Conservation (phyloP, 176 grass and related monocot species). For the Avena sativa region DNA sequence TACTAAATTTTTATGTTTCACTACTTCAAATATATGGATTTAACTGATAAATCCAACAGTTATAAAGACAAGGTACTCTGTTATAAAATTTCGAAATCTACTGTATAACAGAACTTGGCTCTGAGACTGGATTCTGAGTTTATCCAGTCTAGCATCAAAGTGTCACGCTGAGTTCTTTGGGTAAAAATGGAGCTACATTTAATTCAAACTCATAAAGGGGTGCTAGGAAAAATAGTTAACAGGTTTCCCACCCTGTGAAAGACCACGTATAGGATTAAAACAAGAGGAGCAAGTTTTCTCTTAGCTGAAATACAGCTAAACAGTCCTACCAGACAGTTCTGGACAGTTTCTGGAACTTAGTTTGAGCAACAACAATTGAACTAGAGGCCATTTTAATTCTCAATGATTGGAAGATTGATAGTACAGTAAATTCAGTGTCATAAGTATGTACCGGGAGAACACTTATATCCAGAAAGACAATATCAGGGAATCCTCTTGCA, state of each 20-base stretch:
- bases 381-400: not conserved
- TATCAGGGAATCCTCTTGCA: slow-evolving; percentile 78
- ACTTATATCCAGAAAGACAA: slow-evolving; percentile 79
- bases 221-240: not conserved
- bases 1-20: not conserved
- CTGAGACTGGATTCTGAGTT: not conserved
- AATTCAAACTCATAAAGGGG: not conserved
- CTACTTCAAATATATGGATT: not conserved
- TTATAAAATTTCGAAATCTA: not conserved
- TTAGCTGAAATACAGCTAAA: not conserved
- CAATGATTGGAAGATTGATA: not conserved
- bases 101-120: not conserved
- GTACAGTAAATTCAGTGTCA: slow-evolving; percentile 6
- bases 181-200: not conserved
- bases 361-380: not conserved
- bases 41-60: not conserved
- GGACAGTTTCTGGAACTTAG: not conserved
- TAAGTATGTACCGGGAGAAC: slow-evolving; percentile 67
- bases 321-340: not conserved
- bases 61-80: not conserved
- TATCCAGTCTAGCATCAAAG: slow-evolving; percentile 10
- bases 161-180: slow-evolving; percentile 2
- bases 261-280: not conserved
- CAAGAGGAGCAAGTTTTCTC: not conserved
- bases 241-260: not conserved